Evolutionary conservation across 1,284 basidiomycete species (phyloP), one percentile per base, ranked within the genome.

Genomic region (Ganoderma meredithae): DNA sequence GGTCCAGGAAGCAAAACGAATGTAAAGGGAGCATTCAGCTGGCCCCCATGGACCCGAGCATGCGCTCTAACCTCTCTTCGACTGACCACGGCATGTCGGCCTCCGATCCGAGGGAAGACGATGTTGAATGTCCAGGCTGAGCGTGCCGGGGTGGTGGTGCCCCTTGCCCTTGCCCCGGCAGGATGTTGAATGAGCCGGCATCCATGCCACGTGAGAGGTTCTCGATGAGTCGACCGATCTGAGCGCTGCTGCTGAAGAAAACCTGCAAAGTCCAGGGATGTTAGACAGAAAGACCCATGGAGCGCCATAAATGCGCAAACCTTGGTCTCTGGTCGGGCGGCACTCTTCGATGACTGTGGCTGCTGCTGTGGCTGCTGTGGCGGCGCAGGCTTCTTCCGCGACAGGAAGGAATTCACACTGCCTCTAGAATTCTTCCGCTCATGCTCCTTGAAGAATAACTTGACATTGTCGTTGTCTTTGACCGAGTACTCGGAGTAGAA

Each of bases 141-240:
- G 74, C 1, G 9, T 76, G 69, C 74, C 76, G 33, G 77, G 74
- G 0, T 44, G 43, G 43, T 44, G 43, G 17, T 12, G 76, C 68
- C 74, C 76, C 66, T 73, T 78, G 72, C 65, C 76, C 63, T 31
- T 68, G 74, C 22, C 77, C 75, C 1, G 84, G 82, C 40, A 81
- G 75, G 76, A 94, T 88, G 75, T 94, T 94, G 82, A 94, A 94
- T 36, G 92, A 90, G 56, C 92, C 93, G 60, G 92, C 85, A 72
- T 95, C 93, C 82, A 88, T 87, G 47, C 88, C 90, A 78, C 88
- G 88, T 62, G 93, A 93, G 74, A 95, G 85, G 74, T 83, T 88
- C 76, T 95, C 93, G 69, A 95, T 93, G 66, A 95, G 84, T 71
- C 89, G 91, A 58, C 90, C 92, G 76, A 95, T 94, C 70, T 94